Conservation (phyloP, 1,284 basidiomycete genomes). For the Ustilago hordei region DNA sequence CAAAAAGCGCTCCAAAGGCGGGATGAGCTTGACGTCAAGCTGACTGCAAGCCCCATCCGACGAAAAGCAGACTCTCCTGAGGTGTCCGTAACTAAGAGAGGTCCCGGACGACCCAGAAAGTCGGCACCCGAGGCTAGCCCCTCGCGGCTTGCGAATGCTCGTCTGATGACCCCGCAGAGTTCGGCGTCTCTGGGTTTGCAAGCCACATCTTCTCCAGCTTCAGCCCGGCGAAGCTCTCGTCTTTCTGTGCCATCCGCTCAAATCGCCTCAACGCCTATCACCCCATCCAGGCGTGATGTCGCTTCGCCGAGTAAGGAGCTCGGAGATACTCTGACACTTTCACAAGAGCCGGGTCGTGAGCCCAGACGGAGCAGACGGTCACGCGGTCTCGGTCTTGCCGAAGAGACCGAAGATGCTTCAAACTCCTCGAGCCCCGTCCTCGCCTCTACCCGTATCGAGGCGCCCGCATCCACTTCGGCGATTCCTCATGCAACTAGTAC, state of each 20-base stretch:
- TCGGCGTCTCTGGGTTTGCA: neutral
- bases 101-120: slow-evolving; percentile 22
- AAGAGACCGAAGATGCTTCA: neutral
- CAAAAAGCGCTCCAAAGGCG: slow-evolving; percentile 44
- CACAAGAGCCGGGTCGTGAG: slow-evolving; percentile 4
- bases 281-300: neutral
- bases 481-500: neutral
- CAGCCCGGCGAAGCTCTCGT: slow-evolving; percentile 29
- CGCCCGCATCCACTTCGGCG: neutral
- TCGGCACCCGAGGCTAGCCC: slow-evolving; percentile 9
- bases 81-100: slow-evolving; percentile 11
- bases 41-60: slow-evolving; percentile 24
- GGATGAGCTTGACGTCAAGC: slow-evolving; percentile 46
- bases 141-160: neutral
- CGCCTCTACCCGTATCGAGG: neutral
- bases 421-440: neutral
- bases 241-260: slow-evolving; percentile 19
- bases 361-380: slow-evolving; percentile 14
- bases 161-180: neutral
- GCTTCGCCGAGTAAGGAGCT: neutral
- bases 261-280: neutral
- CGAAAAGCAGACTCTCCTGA: slow-evolving; percentile 28
- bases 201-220: slow-evolving; percentile 1
- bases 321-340: neutral
- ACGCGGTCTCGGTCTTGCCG: neutral